Evolutionary conservation across 768 basidiomycete genomes (phyloP), one percentile per base, ranked within the genome.

Genomic region (Amanita phalloides): DNA sequence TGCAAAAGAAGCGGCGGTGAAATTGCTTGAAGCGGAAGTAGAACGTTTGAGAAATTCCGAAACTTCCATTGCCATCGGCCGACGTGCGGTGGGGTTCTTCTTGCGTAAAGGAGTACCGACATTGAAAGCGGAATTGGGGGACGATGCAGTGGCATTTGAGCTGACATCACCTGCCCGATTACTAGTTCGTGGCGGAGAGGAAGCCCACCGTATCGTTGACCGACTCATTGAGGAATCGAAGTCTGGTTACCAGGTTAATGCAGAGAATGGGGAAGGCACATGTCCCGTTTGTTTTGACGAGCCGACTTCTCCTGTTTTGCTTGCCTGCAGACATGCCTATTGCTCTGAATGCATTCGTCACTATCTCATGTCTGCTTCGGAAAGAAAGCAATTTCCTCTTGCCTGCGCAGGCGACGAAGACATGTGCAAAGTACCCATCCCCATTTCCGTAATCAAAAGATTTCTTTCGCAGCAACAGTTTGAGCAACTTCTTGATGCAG

Each of bases 171-270:
- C 55, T 23, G 61, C 66, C 0, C 75, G 59, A 13, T 65, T 84
- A 36, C 73, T 68, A 1, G 65, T 84, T 42, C 72, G 72, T 21
- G 82, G 81, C 1, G 77, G 76, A 9, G 81, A 81, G 49, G 75
- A 78, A 28, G 79, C 75, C 1, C 49, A 39, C 41, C 49, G 37
- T 11, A 42, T 30, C 11, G 49, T 50, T 6, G 20, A 42, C n/a
- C 20, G 49, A 13, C 28, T 44, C 0, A 17, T 51, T 21, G 49
- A 35, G 20, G 49, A 51, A n/a, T 51, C 49, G 8, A 26, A 17
- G 3, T 32, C 13, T 1, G 41, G 38, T 20, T 41, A 25, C 42
- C 38, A 35, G 21, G 11, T 13, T 25, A 10, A 51, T 17, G 17
- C 26, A 20, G 39, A 17, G 17, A 38, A 43, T 10, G 39, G 41